Evolutionary conservation across 1,139 yeast species (phyloP).

Genomic region (Suhomyces taliae): DNA sequence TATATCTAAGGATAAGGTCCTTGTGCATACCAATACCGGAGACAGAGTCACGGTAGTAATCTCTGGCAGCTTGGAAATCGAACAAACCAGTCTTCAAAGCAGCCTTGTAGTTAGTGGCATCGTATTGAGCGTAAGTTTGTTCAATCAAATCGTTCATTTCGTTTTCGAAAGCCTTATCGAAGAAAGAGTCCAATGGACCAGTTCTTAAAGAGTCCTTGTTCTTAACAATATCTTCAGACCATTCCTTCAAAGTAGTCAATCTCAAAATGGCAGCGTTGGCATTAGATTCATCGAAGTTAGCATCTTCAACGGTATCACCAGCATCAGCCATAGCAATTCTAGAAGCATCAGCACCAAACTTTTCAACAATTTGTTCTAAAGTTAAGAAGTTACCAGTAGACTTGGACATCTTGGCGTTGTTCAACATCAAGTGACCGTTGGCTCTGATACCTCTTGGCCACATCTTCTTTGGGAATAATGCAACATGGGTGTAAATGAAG

Average conservation of each 20-base stretch:
- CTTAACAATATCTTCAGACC: constrained; percentile 79
- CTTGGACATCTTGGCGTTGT: constrained; percentile 97
- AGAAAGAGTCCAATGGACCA: constrained; percentile 67
- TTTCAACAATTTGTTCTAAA: constrained; percentile 74
- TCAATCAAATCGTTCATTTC: constrained; percentile 86
- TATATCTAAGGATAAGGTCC: constrained; percentile 76
- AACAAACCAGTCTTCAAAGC: constrained; percentile 91
- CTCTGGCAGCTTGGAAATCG: constrained; percentile 93
- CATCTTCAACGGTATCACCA: constrained; percentile 97
- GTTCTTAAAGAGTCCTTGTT: constrained; percentile 60
- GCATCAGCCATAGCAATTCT: constrained; percentile 98
- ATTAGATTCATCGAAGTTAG: constrained; percentile 93
- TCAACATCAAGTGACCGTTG: constrained; percentile 92
- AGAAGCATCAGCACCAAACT: constrained; percentile 97
- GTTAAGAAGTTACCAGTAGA: constrained; percentile 98
- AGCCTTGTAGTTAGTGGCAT: constrained; percentile 74
- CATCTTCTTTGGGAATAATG: constrained; percentile 81
- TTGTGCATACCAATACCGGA: constrained; percentile 71
- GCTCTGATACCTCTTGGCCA: constrained; percentile 97
- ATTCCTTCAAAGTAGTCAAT: constrained; percentile 86
- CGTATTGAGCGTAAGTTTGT: constrained; percentile 68
- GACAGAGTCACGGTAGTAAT: constrained; percentile 87
- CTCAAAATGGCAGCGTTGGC: constrained; percentile 98
- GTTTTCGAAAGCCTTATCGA: constrained; percentile 87
- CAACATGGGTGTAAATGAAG: constrained; percentile 90